Evolutionary conservation across 2,329 filamentous ascomycete species (phyloP).

Genomic region (Geoglossum cookeanum): DNA sequence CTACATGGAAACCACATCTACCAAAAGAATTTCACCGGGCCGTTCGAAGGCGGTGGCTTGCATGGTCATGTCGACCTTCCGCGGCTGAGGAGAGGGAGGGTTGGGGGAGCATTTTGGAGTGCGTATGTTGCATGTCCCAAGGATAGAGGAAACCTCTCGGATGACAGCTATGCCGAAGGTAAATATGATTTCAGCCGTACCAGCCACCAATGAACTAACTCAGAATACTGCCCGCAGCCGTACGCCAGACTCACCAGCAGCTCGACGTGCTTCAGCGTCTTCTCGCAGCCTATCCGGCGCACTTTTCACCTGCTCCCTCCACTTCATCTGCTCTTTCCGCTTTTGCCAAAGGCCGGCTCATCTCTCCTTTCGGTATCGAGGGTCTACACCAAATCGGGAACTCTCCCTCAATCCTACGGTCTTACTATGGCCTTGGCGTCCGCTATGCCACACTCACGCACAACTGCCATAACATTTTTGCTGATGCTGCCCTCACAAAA

Average conservation of each 20-base stretch:
- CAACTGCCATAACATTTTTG: constrained; percentile 82
- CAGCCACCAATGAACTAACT: not conserved
- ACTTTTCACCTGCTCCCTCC: constrained; percentile 46
- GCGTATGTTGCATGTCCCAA: constrained; percentile 61
- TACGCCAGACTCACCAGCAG: constrained; percentile 51
- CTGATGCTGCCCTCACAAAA: constrained; percentile 56
- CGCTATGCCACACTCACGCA: constrained; percentile 80
- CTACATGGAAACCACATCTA: constrained; percentile 67
- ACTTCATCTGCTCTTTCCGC: constrained; percentile 41
- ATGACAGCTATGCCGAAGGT: constrained; percentile 51
- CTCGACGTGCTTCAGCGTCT: constrained; percentile 55
- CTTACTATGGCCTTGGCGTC: constrained; percentile 60
- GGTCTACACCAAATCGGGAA: constrained; percentile 91
- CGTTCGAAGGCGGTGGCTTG: constrained; percentile 27
- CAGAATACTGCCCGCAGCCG: constrained; percentile 24
- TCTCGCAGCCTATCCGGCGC: constrained; percentile 40
- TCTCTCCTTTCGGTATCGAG: constrained; percentile 66
- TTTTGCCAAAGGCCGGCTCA: constrained; percentile 42
- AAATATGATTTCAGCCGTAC: constrained; percentile 15
- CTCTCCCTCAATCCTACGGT: constrained; percentile 52
- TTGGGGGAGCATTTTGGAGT: constrained; percentile 86
- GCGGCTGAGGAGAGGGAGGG: constrained; percentile 48
- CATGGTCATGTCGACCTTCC: constrained; percentile 65
- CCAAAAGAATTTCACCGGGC: constrained; percentile 48
- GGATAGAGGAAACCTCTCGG: constrained; percentile 53